phyloP scores from a whole-genome alignment of 257 asterid genomes.

The Solanum arcanum region DNA sequence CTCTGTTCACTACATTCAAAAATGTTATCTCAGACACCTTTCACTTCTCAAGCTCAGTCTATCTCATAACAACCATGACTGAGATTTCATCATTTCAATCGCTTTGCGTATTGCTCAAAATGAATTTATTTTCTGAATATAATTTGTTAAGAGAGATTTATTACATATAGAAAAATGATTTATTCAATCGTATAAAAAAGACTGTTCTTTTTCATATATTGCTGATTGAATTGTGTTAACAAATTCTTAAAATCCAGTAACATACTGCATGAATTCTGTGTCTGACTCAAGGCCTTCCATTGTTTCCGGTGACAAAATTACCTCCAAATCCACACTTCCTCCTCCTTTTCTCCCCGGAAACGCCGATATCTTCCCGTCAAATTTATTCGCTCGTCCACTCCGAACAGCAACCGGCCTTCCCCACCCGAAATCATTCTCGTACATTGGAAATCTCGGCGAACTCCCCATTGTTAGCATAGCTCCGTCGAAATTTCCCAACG shows the following conservation, averaged over 20 bases:
- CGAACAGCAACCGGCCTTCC: conserved; percentile 29
- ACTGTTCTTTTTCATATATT: not conserved
- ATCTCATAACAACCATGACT: too few species aligned
- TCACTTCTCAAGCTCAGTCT: too few species aligned
- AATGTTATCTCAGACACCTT: too few species aligned
- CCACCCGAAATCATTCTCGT: conserved; percentile 37
- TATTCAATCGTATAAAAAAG: not conserved
- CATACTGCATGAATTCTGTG: conserved; percentile 27
- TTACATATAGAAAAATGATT: not conserved
- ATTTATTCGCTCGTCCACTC: conserved; percentile 24
- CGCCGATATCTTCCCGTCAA: conserved; percentile 26
- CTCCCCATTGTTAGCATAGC: conserved; percentile 33
- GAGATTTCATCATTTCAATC: conserved; percentile 24
- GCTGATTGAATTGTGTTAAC: not conserved
- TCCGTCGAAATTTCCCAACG: conserved; percentile 28
- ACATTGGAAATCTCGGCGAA: conserved; percentile 34
- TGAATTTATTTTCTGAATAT: not conserved
- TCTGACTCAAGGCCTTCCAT: conserved; percentile 22
- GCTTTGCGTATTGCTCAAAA: conserved; percentile 3
- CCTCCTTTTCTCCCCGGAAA: conserved; percentile 22
- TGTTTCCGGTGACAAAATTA: conserved; percentile 23
- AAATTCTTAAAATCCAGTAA: not conserved
- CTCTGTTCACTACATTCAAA: not conserved
- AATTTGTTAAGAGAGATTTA: not conserved
- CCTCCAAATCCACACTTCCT: conserved; percentile 35